Percentiles rank a stretch among this genome's conserved stretches.
Evolutionary conservation across 2,329 filamentous ascomycete genomes (phyloP).

Genomic region (Trichoderma sp.): DNA sequence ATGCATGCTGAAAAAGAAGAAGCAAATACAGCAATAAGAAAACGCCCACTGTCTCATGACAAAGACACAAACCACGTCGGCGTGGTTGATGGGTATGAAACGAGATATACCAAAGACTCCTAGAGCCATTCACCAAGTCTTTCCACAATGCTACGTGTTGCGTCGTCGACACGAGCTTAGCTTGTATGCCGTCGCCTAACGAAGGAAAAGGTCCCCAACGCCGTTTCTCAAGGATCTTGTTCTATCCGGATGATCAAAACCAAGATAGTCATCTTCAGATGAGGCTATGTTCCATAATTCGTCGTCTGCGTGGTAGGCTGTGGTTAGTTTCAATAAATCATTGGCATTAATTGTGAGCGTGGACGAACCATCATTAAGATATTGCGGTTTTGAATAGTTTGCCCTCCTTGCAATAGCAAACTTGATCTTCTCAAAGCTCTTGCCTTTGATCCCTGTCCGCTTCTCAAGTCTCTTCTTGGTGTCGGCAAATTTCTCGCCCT

Average conservation of each 20-base stretch:
- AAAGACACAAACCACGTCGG: background rate
- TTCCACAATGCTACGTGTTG: background rate
- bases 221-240: conserved; percentile 57
- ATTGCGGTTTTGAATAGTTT: conserved; percentile 72
- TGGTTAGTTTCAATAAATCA: background rate
- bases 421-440: conserved; percentile 98
- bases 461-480: conserved; percentile 94
- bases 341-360: background rate
- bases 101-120: conserved; percentile 20
- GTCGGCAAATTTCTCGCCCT: conserved; percentile 83
- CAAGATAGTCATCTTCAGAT: conserved; percentile 59
- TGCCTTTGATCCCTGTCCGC: conserved; percentile 91
- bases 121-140: background rate
- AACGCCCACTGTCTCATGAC: conserved; percentile 19
- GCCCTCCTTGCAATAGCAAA: conserved; percentile 77
- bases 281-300: conserved; percentile 52
- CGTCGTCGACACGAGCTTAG: background rate
- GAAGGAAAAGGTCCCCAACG: conserved; percentile 60
- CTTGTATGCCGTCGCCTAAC: conserved; percentile 26
- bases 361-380: conserved; percentile 74
- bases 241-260: conserved; percentile 64
- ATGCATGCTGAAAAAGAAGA: conserved; percentile 17
- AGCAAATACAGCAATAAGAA: background rate
- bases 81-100: conserved; percentile 18
- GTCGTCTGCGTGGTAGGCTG: conserved; percentile 48